These are phyloP conservation scores for Russula olivacea DNA, from an alignment of 768 basidiomycete species.

Conservation along the genomic window DNA sequence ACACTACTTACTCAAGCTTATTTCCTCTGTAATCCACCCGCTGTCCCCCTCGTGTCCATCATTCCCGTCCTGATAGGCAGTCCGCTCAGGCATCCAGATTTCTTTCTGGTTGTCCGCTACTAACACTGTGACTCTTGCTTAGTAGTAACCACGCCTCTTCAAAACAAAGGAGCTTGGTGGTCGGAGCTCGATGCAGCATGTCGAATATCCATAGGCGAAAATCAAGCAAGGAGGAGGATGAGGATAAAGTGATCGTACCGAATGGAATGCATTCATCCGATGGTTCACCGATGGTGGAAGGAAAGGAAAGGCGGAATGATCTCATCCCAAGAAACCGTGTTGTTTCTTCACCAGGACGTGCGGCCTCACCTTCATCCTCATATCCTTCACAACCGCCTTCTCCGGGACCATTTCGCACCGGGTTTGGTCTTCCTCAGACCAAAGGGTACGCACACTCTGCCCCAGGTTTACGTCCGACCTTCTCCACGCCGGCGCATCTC, in stretches of 20 bases:
- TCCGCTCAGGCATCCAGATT: neutral
- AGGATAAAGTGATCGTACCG: constrained; percentile 22
- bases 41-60: neutral
- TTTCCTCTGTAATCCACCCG: neutral
- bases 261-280: constrained; percentile 20
- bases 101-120: neutral
- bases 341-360: constrained; percentile 21
- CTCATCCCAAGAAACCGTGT: constrained; percentile 20
- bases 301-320: neutral
- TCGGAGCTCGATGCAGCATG: constrained; percentile 7
- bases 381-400: constrained; percentile 30
- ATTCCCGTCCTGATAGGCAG: neutral
- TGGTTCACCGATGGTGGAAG: neutral
- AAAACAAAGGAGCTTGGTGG: neutral
- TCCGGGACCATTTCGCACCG: constrained; percentile 21
- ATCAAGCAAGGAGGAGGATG: constrained; percentile 36
- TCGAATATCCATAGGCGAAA: constrained; percentile 34
- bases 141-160: neutral
- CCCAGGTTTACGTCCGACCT: constrained; percentile 30
- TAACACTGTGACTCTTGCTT: neutral
- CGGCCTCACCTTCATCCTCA: constrained; percentile 23
- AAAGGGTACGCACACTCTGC: constrained; percentile 23
- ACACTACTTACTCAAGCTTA: neutral
- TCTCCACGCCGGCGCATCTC: constrained; percentile 28
- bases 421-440: constrained; percentile 42